These are phyloP conservation scores for Monosporascus sp. DNA, from an alignment of 2,329 filamentous ascomycete species.

Conservation along the genomic window DNA sequence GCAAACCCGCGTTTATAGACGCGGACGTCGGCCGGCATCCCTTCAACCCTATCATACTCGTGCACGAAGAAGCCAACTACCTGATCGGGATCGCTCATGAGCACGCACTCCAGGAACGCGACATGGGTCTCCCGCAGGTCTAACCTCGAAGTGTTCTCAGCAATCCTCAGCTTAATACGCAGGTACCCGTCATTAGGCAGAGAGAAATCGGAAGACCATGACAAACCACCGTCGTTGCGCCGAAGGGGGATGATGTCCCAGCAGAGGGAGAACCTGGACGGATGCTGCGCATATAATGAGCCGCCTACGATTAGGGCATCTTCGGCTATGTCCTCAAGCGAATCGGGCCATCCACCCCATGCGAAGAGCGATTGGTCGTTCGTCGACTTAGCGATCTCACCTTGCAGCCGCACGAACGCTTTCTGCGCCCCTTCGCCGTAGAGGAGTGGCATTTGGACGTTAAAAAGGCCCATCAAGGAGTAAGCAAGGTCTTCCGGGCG, in stretches of 20 bases:
- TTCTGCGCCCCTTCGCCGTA: slow-evolving; percentile 4
- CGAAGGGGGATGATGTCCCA: neutral
- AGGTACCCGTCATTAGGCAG: neutral
- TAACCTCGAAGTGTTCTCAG: neutral
- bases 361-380: slow-evolving; percentile 4
- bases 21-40: neutral
- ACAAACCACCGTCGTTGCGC: neutral
- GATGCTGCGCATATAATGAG: neutral
- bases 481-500: slow-evolving; percentile 6
- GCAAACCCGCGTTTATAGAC: slow-evolving; percentile 1
- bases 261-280: neutral
- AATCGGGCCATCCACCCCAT: slow-evolving; percentile 1
- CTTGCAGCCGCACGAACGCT: slow-evolving; percentile 5
- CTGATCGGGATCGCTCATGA: neutral
- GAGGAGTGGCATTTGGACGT: slow-evolving; percentile 4
- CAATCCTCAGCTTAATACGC: neutral
- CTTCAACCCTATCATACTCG: neutral
- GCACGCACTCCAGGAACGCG: neutral
- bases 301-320: neutral
- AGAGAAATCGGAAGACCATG: neutral
- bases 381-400: neutral
- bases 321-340: neutral
- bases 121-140: slow-evolving; percentile 1
- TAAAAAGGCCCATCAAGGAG: slow-evolving; percentile 6
- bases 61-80: neutral